Conservation (phyloP, 306 rosid genomes). For the Myrica gale region DNA sequence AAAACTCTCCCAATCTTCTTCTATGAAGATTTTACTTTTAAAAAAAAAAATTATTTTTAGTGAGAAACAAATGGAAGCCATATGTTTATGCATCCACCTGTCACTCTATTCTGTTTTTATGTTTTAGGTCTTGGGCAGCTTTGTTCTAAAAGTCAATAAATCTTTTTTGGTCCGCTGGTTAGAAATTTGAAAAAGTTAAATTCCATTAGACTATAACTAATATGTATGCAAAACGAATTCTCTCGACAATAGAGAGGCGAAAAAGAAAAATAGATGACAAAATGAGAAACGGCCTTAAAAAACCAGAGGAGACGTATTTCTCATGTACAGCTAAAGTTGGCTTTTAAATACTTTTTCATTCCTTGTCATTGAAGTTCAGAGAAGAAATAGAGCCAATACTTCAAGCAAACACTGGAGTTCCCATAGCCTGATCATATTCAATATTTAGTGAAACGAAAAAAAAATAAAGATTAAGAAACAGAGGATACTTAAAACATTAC, state of each 20-base stretch:
- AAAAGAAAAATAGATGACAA: neutral
- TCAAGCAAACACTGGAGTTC: neutral
- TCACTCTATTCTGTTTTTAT: neutral
- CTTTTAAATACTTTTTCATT: neutral
- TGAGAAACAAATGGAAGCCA: neutral
- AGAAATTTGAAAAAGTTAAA: neutral
- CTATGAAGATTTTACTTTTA: too few relatives aligned
- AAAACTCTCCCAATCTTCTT: neutral
- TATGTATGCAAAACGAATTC: too few relatives aligned
- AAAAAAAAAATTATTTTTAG: too few relatives aligned
- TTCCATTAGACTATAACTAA: too few relatives aligned
- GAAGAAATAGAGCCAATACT: neutral
- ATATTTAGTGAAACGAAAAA: neutral
- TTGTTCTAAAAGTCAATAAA: too few relatives aligned
- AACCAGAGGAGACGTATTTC: neutral
- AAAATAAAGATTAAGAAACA: neutral
- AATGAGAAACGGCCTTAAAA: neutral
- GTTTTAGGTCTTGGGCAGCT: neutral
- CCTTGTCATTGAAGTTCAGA: neutral
- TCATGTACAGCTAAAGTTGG: neutral
- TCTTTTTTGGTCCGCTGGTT: too few relatives aligned
- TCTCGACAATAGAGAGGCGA: neutral
- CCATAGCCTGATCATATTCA: neutral
- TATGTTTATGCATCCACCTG: neutral
- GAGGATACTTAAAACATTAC: constrained; percentile 36